Evolutionary conservation across 345 rosid genomes (phyloP).

Genomic region (Euphorbia peplus): DNA sequence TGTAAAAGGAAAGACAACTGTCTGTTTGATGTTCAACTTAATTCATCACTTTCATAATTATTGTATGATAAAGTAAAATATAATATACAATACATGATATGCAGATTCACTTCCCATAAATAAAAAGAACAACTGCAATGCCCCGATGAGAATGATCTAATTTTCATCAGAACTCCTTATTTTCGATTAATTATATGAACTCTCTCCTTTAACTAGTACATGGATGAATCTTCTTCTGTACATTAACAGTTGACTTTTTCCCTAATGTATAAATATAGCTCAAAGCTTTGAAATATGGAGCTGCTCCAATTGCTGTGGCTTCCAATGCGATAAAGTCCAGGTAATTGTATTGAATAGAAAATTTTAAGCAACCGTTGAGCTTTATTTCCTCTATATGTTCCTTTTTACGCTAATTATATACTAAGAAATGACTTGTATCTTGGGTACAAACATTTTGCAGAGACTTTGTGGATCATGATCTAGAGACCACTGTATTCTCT

Average conservation of each 20-base stretch:
- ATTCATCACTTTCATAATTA: background rate
- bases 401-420: background rate
- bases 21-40: background rate
- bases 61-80: no score
- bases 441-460: constrained; percentile 21
- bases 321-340: constrained; percentile 31
- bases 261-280: constrained; percentile 40
- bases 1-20: background rate
- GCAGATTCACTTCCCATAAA: background rate
- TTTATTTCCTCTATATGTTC: background rate
- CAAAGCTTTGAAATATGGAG: constrained; percentile 71
- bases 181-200: background rate
- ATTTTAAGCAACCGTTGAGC: background rate
- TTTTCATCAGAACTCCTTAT: background rate
- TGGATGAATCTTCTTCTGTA: background rate
- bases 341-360: constrained; percentile 27
- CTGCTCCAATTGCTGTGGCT: constrained; percentile 47
- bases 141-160: background rate
- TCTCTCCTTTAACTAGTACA: no score
- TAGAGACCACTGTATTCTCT: constrained; percentile 31
- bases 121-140: background rate
- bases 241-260: background rate
- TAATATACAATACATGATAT: no score
- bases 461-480: constrained; percentile 30
- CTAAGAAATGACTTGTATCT: constrained; percentile 6